Percentiles rank a stretch among this genome's conserved stretches.
phyloP scores from a whole-genome alignment of 495 filamentous ascomycete species.

The Aspergillus nidulans region DNA sequence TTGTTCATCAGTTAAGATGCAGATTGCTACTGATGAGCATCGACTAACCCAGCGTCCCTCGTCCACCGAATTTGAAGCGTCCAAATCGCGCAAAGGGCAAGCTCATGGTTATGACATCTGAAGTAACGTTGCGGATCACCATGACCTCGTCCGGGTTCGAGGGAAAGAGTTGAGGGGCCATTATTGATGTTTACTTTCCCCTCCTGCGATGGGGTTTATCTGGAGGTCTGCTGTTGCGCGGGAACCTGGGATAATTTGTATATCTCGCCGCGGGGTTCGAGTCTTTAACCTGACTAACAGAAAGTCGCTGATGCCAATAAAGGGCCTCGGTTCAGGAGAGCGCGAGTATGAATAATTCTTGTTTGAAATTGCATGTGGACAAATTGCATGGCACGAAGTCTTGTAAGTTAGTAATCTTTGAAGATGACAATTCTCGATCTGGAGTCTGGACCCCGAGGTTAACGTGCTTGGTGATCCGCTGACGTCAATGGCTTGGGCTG shows the following conservation, averaged over 20 bases:
- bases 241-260: no score
- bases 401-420: no score
- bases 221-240: no score
- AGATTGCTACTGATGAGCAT: not conserved
- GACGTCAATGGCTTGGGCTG: slow-evolving; percentile 4
- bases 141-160: slow-evolving; percentile 70
- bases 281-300: not conserved
- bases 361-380: no score
- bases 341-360: no score
- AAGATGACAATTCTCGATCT: not conserved
- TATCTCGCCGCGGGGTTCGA: not conserved
- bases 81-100: slow-evolving; percentile 83
- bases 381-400: no score
- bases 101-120: slow-evolving; percentile 76
- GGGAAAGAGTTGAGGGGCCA: slow-evolving; percentile 46
- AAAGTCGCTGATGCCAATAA: not conserved
- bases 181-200: not conserved
- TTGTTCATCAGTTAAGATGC: slow-evolving; percentile 7
- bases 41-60: slow-evolving; percentile 74
- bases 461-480: not conserved
- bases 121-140: slow-evolving; percentile 79
- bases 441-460: not conserved
- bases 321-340: not conserved
- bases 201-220: no score
- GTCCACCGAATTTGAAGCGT: slow-evolving; percentile 72